These are phyloP conservation scores for Solanum habrochaites DNA, from an alignment of 257 asterid genomes.

Conservation along the genomic window DNA sequence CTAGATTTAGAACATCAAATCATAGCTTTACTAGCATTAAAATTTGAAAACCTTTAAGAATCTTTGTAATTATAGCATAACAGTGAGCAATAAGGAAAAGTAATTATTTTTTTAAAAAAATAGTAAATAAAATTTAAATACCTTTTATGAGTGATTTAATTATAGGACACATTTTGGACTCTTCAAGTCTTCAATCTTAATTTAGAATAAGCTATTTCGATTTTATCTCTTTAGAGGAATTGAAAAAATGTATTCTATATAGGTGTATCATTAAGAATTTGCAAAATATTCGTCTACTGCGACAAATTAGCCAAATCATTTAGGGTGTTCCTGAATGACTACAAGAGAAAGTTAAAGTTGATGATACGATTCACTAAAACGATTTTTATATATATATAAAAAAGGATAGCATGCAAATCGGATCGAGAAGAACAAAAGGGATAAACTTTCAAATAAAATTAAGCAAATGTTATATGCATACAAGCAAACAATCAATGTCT, in stretches of 20 bases:
- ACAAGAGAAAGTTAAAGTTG: no score
- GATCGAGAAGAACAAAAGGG: background rate
- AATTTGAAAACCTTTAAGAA: background rate
- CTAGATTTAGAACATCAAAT: background rate
- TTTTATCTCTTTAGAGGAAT: background rate
- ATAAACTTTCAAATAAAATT: background rate
- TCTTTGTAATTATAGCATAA: background rate
- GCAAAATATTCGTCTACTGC: no score
- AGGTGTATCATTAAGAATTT: background rate
- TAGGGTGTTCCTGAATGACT: background rate
- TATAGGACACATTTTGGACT: background rate
- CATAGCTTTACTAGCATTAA: background rate
- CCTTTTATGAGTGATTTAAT: background rate
- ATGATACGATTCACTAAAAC: no score
- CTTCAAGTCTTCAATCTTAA: background rate
- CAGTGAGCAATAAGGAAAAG: background rate
- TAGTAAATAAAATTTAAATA: background rate
- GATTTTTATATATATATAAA: no score
- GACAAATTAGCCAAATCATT: background rate
- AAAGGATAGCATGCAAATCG: background rate
- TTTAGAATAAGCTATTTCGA: background rate
- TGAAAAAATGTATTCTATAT: background rate
- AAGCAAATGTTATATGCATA: no score
- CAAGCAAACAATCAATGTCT: background rate
- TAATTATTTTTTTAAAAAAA: background rate